Base-by-base conservation (phyloP, 1,284 basidiomycete species). In the Tilletia setariae region DNA sequence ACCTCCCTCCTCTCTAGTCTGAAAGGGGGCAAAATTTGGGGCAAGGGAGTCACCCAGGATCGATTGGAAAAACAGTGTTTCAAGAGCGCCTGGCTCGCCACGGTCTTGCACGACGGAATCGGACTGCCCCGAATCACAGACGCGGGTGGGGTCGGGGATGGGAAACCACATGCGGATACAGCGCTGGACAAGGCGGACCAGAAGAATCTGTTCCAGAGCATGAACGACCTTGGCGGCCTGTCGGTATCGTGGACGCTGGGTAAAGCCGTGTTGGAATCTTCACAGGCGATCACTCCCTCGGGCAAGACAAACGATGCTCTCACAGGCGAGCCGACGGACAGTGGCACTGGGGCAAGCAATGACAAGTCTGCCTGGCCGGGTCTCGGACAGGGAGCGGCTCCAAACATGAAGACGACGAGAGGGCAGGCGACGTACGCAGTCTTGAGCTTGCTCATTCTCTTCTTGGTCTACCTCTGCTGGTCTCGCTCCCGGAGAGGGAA, bases 61-160 rank as follows among this genome's bases (percentile, higher is more conserved):
- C 88, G 95, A 42, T 84, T 98, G 70, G 89, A 95, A 84, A 92
- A 95, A 90, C 96, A 99, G 81, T 98, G 96, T 82, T 98, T 99
- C 89, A 99, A 99, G 83, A 93, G 95, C 0, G 94, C 95, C 1
- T 99, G 96, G 96, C 88, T 99, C 69, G 90, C 91, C 68, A 98
- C 97, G 79, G 91, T 99, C 28, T 85, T 99, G 2, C 95, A 98
- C 79, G 92, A 97, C 79, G 96, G 95, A 28, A 90, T 99, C 67
- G 94, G 93, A 16, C 88, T 99, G 79, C 96, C 96, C 13, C 88
- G 96, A 40, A 89, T 97, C 42, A 76, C 92, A 56, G 94, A 97
- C 81, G 86, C 87, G 1, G 72, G 72, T 35, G 77, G 76, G 32
- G 66, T 72, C n/a, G 76, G 75, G 32, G 76, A 78, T 40, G 78